Evolutionary conservation across 176 grass and related monocot genomes (phyloP), one percentile per base, ranked within the genome.

Genomic region (Neostapfia colusana): DNA sequence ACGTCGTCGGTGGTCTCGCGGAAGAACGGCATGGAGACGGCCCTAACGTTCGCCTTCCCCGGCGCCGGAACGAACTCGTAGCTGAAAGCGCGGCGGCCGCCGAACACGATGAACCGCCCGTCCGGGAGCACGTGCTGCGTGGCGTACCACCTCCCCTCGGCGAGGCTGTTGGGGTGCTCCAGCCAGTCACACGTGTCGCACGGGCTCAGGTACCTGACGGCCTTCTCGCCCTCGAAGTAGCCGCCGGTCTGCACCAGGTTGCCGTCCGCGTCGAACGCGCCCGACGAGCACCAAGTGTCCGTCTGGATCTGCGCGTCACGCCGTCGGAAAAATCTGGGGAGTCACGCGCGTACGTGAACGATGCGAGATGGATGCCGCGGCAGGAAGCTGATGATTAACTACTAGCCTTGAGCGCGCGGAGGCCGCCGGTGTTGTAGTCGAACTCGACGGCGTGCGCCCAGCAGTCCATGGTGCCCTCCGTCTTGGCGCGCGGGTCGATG

Each of bases 11-110:
- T 92, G n/a, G 89, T 98, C 25, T 90, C 76, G 37, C 68, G 60
- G 11, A 98, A 63, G 41, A 98, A 59, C 4, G 46, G 54, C 72
- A 98, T n/a, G 24, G 28, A 13, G 46, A 56, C 27, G 24, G 82
- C 80, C 26, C n/a, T 69, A 26, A 5, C 17, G 79, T 98, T 98
- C 15, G 26, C 51, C 15, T 79, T 12, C 1, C 91, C 91, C 0
- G 83, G 81, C 25, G 6, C 10, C 0, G 95, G 95, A 0, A 92
- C 71, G 34, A 66, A 58, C 89, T 98, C 95, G 76, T 82, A 88
- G 84, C 84, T 88, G 80, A 94, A 98, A 0, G 84, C 77, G 12
- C 93, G 93, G 10, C 93, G 89, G 10, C 89, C 93, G 21, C 93
- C 93, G 42, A 96, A 25, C n/a, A 96, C 78, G 73, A 96, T 68